Evolutionary conservation across 202 grass and related monocot genomes (phyloP), one percentile per base, ranked within the genome.

Genomic region (Eragrostis tef): DNA sequence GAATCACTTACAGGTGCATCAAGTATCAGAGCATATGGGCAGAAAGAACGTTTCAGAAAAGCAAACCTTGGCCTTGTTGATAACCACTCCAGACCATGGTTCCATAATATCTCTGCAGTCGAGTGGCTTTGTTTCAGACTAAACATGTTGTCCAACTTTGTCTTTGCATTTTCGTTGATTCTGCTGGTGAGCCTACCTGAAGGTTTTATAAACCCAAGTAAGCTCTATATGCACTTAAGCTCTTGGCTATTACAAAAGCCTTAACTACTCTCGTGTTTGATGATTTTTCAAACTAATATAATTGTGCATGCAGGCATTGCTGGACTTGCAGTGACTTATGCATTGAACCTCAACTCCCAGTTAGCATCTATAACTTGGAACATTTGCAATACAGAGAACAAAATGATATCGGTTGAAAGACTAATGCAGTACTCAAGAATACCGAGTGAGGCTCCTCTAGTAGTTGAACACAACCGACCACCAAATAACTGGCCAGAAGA

Each of bases 321-420:
- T 73, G 96, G 96, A 81, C 92, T 98, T 68, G 96, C 90, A 0
- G 96, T 98, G 68, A 93, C 96, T 78, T 98, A 98, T 73, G 96
- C 91, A 63, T 86, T 98, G 79, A 98, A 90, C 74, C 92, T 98
- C 79, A 98, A 95, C 64, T 81, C 85, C 34, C 96, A 98, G 84
- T 25, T 95, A 62, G 81, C 90, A 79, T 44, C 74, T 73, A 85
- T 95, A 57, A 98, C 86, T 81, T 98, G 96, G 96, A 98, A 98
- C 81, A 90, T 91, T 71, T 98, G 96, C 89, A 91, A 93, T 64
- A 72, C 90, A 74, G 92, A 98, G 79, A 93, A 98, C 83, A 98
- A 93, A 93, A 98, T 98, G 89, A 95, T 98, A 77, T 98, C 96
- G 15, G 90, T 98, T 54, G 96, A 98, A 86, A 94, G 96, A 88